These are phyloP conservation scores for Trichoderma afroharzianum DNA, from an alignment of 2,329 filamentous ascomycete genomes.

Conservation along the genomic window DNA sequence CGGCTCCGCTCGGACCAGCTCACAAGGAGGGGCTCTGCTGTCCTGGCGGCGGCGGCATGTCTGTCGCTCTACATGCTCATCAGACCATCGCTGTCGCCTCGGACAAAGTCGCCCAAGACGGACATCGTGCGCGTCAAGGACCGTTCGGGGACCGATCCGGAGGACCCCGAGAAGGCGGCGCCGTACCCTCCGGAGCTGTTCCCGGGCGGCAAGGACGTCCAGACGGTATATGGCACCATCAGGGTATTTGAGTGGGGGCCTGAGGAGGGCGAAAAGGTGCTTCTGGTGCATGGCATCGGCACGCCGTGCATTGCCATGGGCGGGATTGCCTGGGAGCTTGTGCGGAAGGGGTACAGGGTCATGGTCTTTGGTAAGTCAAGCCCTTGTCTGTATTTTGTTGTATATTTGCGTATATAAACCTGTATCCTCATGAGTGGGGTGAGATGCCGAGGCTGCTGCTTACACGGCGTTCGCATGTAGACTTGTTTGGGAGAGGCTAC, in stretches of 20 bases:
- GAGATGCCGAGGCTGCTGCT: not conserved
- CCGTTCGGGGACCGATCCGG: not conserved
- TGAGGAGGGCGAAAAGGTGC: slow-evolving; percentile 63
- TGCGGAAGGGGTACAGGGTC: slow-evolving; percentile 65
- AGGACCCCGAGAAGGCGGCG: slow-evolving; percentile 24
- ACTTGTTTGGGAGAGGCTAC: slow-evolving; percentile 75
- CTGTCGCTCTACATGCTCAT: slow-evolving; percentile 36
- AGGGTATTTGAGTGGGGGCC: slow-evolving; percentile 81
- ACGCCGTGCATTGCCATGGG: slow-evolving; percentile 71
- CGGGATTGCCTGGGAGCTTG: slow-evolving; percentile 62
- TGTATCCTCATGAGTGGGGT: not conserved
- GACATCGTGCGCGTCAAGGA: slow-evolving; percentile 5
- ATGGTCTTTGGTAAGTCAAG: slow-evolving; percentile 65
- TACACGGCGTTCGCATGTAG: slow-evolving; percentile 34
- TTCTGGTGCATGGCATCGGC: slow-evolving; percentile 77
- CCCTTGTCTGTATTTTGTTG: not conserved
- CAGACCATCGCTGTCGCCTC: slow-evolving; percentile 24
- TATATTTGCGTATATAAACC: not conserved
- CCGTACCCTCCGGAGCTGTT: slow-evolving; percentile 69
- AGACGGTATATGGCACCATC: slow-evolving; percentile 66
- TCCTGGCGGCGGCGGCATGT: slow-evolving; percentile 26
- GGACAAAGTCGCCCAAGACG: slow-evolving; percentile 3
- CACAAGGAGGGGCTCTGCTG: slow-evolving; percentile 12
- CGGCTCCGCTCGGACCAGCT: slow-evolving; percentile 7
- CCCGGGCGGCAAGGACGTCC: slow-evolving; percentile 65